phyloP scores from a whole-genome alignment of 2,329 filamentous ascomycete genomes.

The Colletotrichum liaoningense region DNA sequence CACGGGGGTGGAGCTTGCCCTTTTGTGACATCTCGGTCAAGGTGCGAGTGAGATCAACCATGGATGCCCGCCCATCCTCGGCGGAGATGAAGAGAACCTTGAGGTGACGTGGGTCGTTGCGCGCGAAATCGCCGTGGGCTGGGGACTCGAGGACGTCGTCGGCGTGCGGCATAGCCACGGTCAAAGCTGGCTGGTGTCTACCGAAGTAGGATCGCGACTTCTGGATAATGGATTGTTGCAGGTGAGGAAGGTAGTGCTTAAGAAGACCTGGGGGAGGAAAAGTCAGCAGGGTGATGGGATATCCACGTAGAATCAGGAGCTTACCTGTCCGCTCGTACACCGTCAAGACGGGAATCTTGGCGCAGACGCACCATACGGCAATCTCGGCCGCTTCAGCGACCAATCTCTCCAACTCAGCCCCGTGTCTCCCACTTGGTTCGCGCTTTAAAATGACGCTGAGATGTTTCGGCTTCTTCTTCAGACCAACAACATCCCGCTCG shows the following conservation, averaged over 20 bases:
- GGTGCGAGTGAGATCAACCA: constrained; percentile 95
- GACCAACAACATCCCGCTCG: constrained; percentile 81
- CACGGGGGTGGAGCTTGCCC: constrained; percentile 81
- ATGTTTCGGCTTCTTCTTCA: constrained; percentile 84
- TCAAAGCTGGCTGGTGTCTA: constrained; percentile 76
- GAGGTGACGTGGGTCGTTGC: constrained; percentile 53
- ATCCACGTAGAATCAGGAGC: constrained; percentile 38
- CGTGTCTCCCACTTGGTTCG: constrained; percentile 75
- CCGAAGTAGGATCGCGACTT: constrained; percentile 93
- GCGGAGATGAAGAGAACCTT: constrained; percentile 83
- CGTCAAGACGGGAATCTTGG: constrained; percentile 87
- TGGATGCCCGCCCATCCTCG: constrained; percentile 90
- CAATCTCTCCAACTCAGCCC: constrained; percentile 82
- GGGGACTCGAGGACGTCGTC: constrained; percentile 51
- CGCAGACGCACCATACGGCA: constrained; percentile 91
- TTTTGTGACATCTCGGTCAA: constrained; percentile 95
- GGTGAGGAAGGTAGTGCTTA: constrained; percentile 88
- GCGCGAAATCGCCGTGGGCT: constrained; percentile 39
- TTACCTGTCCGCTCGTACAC: constrained; percentile 92
- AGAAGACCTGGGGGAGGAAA: constrained; percentile 72
- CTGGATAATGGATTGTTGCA: constrained; percentile 81
- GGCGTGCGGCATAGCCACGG: constrained; percentile 58
- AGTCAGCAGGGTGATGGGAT: constrained; percentile 33
- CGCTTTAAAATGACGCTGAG: constrained; percentile 86
- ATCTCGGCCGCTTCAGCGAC: constrained; percentile 94